A percentile compares a stretch with the other conserved stretches of the same genome.
Evolutionary conservation across 495 filamentous ascomycete species (phyloP).

Genomic region (Parachaetomium inaequale): DNA sequence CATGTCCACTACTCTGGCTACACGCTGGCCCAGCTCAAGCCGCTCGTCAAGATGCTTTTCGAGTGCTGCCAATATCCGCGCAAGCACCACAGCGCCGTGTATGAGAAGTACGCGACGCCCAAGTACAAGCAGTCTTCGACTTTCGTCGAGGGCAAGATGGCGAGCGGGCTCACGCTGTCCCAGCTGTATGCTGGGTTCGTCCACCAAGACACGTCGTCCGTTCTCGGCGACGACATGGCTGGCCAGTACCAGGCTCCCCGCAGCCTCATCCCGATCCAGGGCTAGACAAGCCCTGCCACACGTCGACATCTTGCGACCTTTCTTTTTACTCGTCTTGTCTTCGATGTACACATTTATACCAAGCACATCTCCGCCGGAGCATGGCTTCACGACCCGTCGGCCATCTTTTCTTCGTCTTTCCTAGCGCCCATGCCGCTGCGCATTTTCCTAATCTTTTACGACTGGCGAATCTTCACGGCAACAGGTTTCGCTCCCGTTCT

Average conservation of each 20-base stretch:
- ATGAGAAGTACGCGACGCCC: constrained; percentile 82
- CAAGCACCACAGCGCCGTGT: constrained; percentile 81
- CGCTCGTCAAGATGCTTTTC: constrained; percentile 68
- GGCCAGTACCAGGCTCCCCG: background rate
- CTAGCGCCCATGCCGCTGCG: background rate
- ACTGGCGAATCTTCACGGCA: constrained; percentile 2
- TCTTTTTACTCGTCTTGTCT: background rate
- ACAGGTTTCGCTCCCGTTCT: background rate
- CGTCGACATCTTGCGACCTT: background rate
- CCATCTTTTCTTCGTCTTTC: background rate
- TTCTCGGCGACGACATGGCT: constrained; percentile 7
- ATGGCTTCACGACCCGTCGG: background rate
- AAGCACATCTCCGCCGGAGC: constrained; percentile 3
- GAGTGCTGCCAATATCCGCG: constrained; percentile 81
- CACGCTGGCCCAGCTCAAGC: constrained; percentile 76
- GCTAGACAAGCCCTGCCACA: constrained; percentile 19
- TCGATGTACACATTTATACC: constrained; percentile 9
- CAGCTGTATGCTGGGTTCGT: constrained; percentile 18
- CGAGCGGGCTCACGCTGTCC: constrained; percentile 48
- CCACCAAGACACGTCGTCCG: background rate
- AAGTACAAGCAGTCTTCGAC: constrained; percentile 78
- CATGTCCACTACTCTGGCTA: constrained; percentile 93
- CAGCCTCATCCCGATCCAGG: constrained; percentile 34
- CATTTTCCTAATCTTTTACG: constrained; percentile 5
- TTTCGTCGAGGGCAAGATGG: constrained; percentile 71